Conservation (phyloP, 441 rosid species). For the Croton setiger region DNA sequence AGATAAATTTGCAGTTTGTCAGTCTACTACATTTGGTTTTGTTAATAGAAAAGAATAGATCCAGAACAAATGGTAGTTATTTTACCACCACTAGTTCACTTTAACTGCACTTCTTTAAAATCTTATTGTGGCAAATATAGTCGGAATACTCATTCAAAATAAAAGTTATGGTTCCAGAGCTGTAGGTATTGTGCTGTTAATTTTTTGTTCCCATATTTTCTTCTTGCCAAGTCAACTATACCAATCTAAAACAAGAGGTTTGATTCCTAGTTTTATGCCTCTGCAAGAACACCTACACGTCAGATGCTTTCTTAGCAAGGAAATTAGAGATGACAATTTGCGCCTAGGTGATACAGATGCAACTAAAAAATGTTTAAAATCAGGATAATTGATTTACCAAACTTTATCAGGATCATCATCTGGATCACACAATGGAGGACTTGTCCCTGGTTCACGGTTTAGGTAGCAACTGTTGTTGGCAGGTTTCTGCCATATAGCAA, state of each 20-base stretch:
- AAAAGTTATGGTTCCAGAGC: background rate
- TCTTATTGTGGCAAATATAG: background rate
- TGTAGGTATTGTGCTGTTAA: background rate
- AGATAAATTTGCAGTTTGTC: background rate
- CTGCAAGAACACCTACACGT: background rate
- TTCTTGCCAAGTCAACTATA: constrained; percentile 1
- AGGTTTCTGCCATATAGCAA: constrained; percentile 97
- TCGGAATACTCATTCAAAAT: background rate
- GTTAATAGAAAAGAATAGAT: constrained; percentile 1
- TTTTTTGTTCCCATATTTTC: background rate
- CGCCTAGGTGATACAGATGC: background rate
- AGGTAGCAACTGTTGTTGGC: constrained; percentile 75
- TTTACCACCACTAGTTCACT: background rate
- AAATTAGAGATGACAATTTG: background rate
- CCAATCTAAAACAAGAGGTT: background rate
- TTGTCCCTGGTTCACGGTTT: constrained; percentile 59
- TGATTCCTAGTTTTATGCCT: background rate
- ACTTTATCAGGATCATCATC: constrained; percentile 89
- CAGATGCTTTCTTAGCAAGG: background rate
- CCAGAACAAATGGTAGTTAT: background rate
- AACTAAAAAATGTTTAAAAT: background rate
- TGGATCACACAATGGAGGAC: constrained; percentile 71
- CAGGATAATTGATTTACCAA: constrained; percentile 47
- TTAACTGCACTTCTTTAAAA: background rate
- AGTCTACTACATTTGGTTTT: background rate